phyloP scores from a whole-genome alignment of 176 grass and related monocot species.

The Lolium perenne region DNA sequence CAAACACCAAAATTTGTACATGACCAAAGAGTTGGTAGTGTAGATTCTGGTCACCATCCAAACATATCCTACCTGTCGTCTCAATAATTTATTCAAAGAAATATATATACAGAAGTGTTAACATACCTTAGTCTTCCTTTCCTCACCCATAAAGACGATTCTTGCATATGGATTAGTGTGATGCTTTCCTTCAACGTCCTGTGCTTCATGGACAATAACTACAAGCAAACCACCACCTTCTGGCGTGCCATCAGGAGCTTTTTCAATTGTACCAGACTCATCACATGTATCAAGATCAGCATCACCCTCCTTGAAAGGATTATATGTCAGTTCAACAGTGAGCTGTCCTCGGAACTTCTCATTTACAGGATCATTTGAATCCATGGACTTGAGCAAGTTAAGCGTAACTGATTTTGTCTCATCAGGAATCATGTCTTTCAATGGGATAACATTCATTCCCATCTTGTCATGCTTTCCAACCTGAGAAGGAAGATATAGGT shows the following conservation, averaged over 20 bases:
- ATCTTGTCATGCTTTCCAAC: constrained; percentile 84
- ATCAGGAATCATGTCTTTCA: constrained; percentile 71
- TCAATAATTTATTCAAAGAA: neutral
- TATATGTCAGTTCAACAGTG: constrained; percentile 65
- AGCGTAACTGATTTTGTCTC: constrained; percentile 76
- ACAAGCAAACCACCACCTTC: constrained; percentile 82
- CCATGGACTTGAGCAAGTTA: constrained; percentile 76
- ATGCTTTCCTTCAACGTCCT: constrained; percentile 88
- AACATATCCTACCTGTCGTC: neutral
- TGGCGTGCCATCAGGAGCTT: constrained; percentile 77
- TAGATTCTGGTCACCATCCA: neutral
- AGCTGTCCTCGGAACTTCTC: constrained; percentile 76
- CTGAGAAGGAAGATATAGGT: constrained; percentile 46
- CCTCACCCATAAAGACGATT: constrained; percentile 73
- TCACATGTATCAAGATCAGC: constrained; percentile 60
- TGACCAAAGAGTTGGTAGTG: neutral
- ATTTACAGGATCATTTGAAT: constrained; percentile 71
- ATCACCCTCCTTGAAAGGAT: constrained; percentile 77
- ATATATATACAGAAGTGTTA: neutral
- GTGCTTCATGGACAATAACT: constrained; percentile 73
- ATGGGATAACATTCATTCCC: constrained; percentile 67
- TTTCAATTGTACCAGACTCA: constrained; percentile 58
- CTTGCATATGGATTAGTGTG: constrained; percentile 82
- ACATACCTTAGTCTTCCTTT: constrained; percentile 83
- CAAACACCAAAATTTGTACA: neutral